A percentile compares a stretch with the other conserved stretches of the same genome.
Conservation (phyloP, 441 rosid species). For the Brassica balearica region DNA sequence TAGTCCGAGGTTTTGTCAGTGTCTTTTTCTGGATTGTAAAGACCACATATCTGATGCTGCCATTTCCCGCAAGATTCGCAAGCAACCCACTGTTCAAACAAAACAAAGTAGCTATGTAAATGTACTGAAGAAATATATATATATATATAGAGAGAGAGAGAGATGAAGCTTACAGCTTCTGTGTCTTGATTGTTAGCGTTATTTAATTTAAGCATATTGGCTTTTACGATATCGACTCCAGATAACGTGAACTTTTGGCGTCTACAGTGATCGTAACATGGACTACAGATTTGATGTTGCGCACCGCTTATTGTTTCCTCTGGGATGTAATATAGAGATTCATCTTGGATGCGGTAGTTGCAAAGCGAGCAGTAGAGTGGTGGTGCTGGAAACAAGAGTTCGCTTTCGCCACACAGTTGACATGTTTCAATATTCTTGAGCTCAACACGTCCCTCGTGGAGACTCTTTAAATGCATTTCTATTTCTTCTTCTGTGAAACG, state of each 20-base stretch:
- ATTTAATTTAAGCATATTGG: constrained; percentile 44
- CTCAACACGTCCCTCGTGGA: constrained; percentile 40
- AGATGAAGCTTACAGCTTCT: constrained; percentile 51
- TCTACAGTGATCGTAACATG: constrained; percentile 45
- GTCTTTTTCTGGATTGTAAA: constrained; percentile 59
- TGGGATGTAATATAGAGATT: constrained; percentile 50
- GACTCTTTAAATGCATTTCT: constrained; percentile 62
- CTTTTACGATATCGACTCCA: constrained; percentile 50
- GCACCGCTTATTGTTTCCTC: constrained; percentile 45
- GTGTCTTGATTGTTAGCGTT: constrained; percentile 45
- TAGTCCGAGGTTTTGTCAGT: constrained; percentile 54
- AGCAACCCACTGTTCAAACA: constrained; percentile 70
- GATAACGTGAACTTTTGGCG: constrained; percentile 29
- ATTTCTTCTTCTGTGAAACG: constrained; percentile 62
- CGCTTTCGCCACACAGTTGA: constrained; percentile 56
- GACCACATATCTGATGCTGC: constrained; percentile 90
- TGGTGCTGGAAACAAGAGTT: constrained; percentile 51
- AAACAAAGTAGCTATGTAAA: not conserved
- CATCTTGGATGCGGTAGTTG: constrained; percentile 43
- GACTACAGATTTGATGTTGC: constrained; percentile 50
- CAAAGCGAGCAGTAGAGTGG: constrained; percentile 69
- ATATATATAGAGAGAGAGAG: not conserved
- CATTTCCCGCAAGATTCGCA: constrained; percentile 68
- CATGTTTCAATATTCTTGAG: constrained; percentile 49
- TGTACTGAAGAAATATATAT: not conserved